These are phyloP conservation scores for Populus ilicifolia DNA, from an alignment of 345 rosid genomes.

Conservation along the genomic window DNA sequence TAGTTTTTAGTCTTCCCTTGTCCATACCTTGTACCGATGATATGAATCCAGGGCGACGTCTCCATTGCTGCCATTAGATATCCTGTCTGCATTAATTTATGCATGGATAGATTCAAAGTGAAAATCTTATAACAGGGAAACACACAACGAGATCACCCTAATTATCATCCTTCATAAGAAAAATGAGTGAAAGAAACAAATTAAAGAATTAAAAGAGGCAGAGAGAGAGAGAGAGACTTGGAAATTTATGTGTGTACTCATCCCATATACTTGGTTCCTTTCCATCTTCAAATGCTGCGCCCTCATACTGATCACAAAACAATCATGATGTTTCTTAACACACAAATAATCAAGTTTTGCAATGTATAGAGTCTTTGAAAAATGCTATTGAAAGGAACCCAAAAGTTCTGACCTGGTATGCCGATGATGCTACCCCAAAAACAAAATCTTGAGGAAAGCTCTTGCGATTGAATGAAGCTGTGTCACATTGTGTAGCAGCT, in stretches of 20 bases:
- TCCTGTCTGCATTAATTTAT: slow-evolving; percentile 20
- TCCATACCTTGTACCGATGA: slow-evolving; percentile 56
- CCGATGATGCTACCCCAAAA: slow-evolving; percentile 4
- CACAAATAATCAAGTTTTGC: neutral
- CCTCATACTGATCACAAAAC: slow-evolving; percentile 6
- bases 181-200: no score
- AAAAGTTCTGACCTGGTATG: slow-evolving; percentile 6
- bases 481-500: no score
- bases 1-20: no score
- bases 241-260: neutral
- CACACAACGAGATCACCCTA: no score
- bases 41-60: slow-evolving; percentile 75
- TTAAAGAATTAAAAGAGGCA: neutral
- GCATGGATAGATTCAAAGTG: neutral
- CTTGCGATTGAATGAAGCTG: neutral
- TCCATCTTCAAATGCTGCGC: slow-evolving; percentile 8
- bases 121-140: neutral
- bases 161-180: no score
- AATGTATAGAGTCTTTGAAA: no score
- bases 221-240: slow-evolving; percentile 1
- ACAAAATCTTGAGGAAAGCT: neutral
- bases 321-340: neutral
- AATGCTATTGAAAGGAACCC: neutral
- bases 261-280: slow-evolving; percentile 18
- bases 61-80: slow-evolving; percentile 39